phyloP scores from a whole-genome alignment of 2,329 filamentous ascomycete species.

The Microdochium bolleyi region DNA sequence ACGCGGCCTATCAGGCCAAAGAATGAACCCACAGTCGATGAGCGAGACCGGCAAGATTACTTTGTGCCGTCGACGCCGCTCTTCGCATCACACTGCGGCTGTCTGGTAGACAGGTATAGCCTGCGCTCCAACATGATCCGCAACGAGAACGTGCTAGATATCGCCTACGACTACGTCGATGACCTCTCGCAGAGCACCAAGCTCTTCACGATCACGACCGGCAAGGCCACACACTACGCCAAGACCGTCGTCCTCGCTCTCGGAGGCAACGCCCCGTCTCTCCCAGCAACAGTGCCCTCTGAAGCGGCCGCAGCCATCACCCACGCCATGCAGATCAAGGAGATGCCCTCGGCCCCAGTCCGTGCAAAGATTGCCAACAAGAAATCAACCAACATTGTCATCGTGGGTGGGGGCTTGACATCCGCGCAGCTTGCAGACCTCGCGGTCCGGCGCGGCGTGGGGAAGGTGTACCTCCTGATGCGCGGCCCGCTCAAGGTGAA shows the following conservation, averaged over 20 bases:
- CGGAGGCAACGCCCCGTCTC: slow-evolving; percentile 53
- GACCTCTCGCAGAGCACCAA: slow-evolving; percentile 38
- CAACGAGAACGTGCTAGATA: slow-evolving; percentile 51
- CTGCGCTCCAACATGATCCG: slow-evolving; percentile 48
- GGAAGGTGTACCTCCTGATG: slow-evolving; percentile 64
- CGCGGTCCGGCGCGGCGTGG: slow-evolving; percentile 55
- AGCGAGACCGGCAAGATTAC: slow-evolving; percentile 62
- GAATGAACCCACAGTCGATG: slow-evolving; percentile 48
- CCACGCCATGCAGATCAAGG: slow-evolving; percentile 57
- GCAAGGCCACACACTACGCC: slow-evolving; percentile 45
- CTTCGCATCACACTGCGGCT: slow-evolving; percentile 54
- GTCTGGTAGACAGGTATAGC: slow-evolving; percentile 48
- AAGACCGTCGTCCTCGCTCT: slow-evolving; percentile 62
- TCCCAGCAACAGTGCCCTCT: slow-evolving; percentile 22
- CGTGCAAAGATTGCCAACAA: slow-evolving; percentile 40
- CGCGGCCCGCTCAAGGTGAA: slow-evolving; percentile 54
- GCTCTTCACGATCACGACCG: slow-evolving; percentile 58
- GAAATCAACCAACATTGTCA: slow-evolving; percentile 52
- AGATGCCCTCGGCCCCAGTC: slow-evolving; percentile 47
- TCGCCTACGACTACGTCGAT: slow-evolving; percentile 47
- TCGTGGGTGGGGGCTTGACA: slow-evolving; percentile 70
- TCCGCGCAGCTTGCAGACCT: slow-evolving; percentile 67
- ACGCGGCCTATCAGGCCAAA: slow-evolving; percentile 22
- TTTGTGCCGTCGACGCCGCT: slow-evolving; percentile 55
- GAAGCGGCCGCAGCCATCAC: slow-evolving; percentile 27